Evolutionary conservation across 2,329 filamentous ascomycete genomes (phyloP), one percentile per base, ranked within the genome.

Genomic region (Calonectria hongkongensis): DNA sequence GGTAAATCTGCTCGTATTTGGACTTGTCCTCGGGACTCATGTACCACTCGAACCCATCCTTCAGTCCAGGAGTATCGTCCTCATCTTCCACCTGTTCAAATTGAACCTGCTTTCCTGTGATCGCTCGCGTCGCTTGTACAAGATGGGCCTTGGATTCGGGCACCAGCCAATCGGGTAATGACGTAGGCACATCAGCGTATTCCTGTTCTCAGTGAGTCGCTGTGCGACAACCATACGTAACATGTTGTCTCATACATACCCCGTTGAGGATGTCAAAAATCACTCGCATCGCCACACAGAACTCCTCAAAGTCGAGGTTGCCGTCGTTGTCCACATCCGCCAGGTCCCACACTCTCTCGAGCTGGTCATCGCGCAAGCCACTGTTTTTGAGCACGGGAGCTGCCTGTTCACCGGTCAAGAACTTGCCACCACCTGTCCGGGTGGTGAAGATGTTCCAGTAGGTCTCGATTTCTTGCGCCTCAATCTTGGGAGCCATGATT

Each of bases 31-130:
- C 85, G 0, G 97, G 97, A 73, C 92, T 95, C 95, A 99, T 99
- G 87, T 99, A 99, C 97, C 97, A 99, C 84, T 99, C 97, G 84
- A 99, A 99, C 15, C 96, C 96, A 84, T 98, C 95, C 83, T 98
- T 98, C 74, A 99, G 88, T 0, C 95, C 95, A 1, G 92, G 91
- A 4, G 93, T 92, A 78, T 98, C 96, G 76, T 93, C 91, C 73
- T 98, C 94, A 78, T 95, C 94, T 68, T 95, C 94, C 72, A 98
- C 92, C 74, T 92, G 90, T 84, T 98, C 96, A 83, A 98, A 98
- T 78, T 94, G 92, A 66, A 94, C 90, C 77, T 94, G 94, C 77
- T 93, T 92, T 74, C 94, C 94, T 16, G 93, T 94, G 75, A 99
- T 88, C 54, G 95, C 95, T 68, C 94, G 90, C 75, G 87, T 94